Base-by-base conservation (phyloP, 805 yeast genomes). In the Alloascoidea hylecoeti region DNA sequence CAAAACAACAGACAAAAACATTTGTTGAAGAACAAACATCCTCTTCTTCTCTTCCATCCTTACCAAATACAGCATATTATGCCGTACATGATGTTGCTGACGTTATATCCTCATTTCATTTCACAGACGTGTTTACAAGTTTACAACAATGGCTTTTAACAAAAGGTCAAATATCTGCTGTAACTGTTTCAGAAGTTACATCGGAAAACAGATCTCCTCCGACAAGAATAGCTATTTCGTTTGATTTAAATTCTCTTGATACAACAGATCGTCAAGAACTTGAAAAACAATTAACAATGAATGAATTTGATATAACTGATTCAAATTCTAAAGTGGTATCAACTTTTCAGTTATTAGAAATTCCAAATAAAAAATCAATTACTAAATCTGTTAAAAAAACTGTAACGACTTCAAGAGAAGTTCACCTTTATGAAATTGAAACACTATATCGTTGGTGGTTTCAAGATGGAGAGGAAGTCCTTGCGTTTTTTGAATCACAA, bases 381-480 rank as follows among this genome's bases (percentile, higher is more conserved):
- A 23, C 30, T n/a, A 23, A 23, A n/a, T 23, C n/a, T n/a, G 13
- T 9, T 9, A 9, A 9, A n/a, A n/a, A 23, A n/a, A 9, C 13
- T 23, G 30, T 23, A 9, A 23, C 9, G 13, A 23, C 30, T 9
- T 9, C 30, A n/a, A 9, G 30, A n/a, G 13, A n/a, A n/a, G 13
- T 23, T 9, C 13, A 9, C 13, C 13, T 23, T 9, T 23, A 9
- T n/a, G 30, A 23, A n/a, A 23, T 23, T n/a, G 30, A 23, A n/a
- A 23, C 30, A n/a, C 30, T 23, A n/a, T 23, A 23, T n/a, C 30
- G n/a, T n/a, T 23, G 30, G 30, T 23, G 30, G 30, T 23, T 23
- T n/a, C 9, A 23, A n/a, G 30, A 23, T n/a, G 30, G 30, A 9
- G 30, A 23, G 30, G n/a, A n/a, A 9, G 30, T 23, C 13, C 30